phyloP scores from a whole-genome alignment of 306 rosid species.

The Quercus variabilis region DNA sequence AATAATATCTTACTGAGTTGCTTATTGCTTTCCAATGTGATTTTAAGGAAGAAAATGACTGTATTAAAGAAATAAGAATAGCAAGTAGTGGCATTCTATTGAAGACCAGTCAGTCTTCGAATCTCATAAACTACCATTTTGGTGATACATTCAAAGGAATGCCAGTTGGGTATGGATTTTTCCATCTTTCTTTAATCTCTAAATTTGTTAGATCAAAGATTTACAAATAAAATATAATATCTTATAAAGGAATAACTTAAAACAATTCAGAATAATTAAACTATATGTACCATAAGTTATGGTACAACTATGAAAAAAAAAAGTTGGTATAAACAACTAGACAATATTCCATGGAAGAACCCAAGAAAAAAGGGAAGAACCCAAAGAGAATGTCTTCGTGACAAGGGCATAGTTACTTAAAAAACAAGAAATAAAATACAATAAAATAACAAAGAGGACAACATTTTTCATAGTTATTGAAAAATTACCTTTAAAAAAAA shows the following conservation, averaged over 20 bases:
- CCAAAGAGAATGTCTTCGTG: conserved; percentile 57
- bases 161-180: conserved; percentile 56
- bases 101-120: conserved; percentile 30
- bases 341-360: conserved; percentile 40
- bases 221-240: conserved; percentile 12
- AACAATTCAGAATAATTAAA: conserved; percentile 10
- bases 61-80: background rate
- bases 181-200: conserved; percentile 18
- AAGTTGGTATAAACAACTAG: conserved; percentile 13
- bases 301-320: no score
- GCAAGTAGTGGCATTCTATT: conserved; percentile 27
- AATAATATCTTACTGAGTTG: background rate
- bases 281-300: background rate
- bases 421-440: background rate
- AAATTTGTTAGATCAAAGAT: conserved; percentile 20
- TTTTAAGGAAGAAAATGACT: background rate
- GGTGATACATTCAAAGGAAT: conserved; percentile 58
- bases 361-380: conserved; percentile 30
- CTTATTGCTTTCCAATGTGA: background rate
- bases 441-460: background rate
- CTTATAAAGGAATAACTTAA: conserved; percentile 18
- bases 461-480: no score
- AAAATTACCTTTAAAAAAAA: no score
- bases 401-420: conserved; percentile 15
- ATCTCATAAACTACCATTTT: conserved; percentile 40